Evolutionary conservation across 805 yeast species (phyloP), one percentile per base, ranked within the genome.

Genomic region (Hanseniaspora thailandica): DNA sequence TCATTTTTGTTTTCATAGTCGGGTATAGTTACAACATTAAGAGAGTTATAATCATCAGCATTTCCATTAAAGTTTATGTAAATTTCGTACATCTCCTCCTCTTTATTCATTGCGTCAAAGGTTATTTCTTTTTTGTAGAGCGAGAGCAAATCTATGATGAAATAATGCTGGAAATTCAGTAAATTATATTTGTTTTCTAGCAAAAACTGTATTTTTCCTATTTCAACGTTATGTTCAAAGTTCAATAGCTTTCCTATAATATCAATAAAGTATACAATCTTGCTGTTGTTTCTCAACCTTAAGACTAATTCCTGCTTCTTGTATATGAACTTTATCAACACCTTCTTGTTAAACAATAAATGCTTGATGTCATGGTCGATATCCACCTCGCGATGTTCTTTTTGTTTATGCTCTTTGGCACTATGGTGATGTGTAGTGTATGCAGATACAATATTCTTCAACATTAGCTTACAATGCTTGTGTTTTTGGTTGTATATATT

Each of bases 211-310:
- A 43, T 43, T 12, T 30, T 43, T 15, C 12, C 30, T 1, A 43
- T 43, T 10, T 43, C 35, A 28, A 30, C 41, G n/a, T 35, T 38
- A 7, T 50, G 40, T 9, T 34, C 43, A 25, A 50, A 45, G 28
- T 50, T 50, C 7, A 50, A n/a, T 1, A 50, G 20, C 15, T 50
- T 50, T 8, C 23, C 13, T 3, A 50, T 12, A 22, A 50, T 28
- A 26, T 50, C 54, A 33, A 50, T 10, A 20, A 41, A 50, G 15
- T 50, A 50, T 5, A 50, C 33, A 34, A 50, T 34, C 19, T 50
- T 41, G 17, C 28, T 28, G 38, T 50, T 43, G 8, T 44, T 30
- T 26, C 54, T 33, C 9, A 50, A n/a, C 12, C 15, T 43, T 17
- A 50, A 10, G 1, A 28, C 13, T 4, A 50, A 7, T 15, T 15